Conservation (phyloP, 495 filamentous ascomycete genomes). For the Daldinia caldariorum region DNA sequence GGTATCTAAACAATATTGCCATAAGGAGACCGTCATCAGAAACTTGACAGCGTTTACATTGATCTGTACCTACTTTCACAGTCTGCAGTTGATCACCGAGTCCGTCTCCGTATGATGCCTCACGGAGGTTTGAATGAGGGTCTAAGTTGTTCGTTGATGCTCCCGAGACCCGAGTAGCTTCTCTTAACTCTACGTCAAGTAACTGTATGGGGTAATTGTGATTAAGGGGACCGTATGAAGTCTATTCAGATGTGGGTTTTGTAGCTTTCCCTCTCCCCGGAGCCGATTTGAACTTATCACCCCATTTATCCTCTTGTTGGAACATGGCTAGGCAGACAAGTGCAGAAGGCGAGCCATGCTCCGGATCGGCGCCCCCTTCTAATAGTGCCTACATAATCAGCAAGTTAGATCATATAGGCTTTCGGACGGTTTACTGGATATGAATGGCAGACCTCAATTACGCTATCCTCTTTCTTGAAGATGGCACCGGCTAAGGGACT, state of each 20-base stretch:
- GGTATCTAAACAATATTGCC: neutral
- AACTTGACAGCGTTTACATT: neutral
- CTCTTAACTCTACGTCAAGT: neutral
- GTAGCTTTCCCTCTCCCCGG: conserved; percentile 54
- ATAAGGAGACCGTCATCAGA: neutral
- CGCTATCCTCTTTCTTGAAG: conserved; percentile 63
- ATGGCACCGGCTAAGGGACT: conserved; percentile 65
- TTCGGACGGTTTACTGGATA: neutral
- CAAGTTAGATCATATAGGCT: neutral
- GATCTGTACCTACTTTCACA: neutral
- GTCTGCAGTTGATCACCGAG: neutral
- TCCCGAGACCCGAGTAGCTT: too few relatives aligned
- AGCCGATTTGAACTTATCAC: conserved; percentile 56
- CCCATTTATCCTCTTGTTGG: conserved; percentile 61
- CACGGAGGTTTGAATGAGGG: neutral
- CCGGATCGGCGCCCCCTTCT: conserved; percentile 61
- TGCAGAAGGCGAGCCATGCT: conserved; percentile 59
- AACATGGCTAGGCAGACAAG: conserved; percentile 60
- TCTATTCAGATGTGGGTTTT: conserved; percentile 16
- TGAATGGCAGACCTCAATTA: conserved; percentile 52
- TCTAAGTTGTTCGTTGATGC: neutral
- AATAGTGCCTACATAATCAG: conserved; percentile 49
- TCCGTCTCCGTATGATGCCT: neutral
- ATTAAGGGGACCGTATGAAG: neutral
- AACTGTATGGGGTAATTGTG: neutral